phyloP scores from a whole-genome alignment of 2,329 filamentous ascomycete genomes.

The Corynespora cassiicola region DNA sequence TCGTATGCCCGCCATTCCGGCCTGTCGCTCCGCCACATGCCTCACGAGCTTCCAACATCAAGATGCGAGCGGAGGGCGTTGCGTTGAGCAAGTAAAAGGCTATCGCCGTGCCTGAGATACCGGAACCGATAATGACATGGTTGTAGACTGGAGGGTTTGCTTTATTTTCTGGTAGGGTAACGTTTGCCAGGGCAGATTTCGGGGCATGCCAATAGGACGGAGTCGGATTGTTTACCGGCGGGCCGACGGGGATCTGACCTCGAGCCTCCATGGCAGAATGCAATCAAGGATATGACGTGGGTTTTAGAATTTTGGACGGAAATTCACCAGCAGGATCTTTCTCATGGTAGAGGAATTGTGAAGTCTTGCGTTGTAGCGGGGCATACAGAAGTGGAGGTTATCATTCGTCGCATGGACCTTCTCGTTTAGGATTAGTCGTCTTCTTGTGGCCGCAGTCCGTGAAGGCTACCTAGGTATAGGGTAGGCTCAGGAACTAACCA shows the following conservation, averaged over 20 bases:
- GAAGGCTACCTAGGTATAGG: too few species aligned
- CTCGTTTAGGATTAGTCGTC: background rate
- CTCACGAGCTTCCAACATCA: conserved; percentile 50
- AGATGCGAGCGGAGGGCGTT: conserved; percentile 21
- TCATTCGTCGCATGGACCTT: conserved; percentile 1
- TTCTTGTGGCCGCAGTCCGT: too few species aligned
- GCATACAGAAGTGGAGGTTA: background rate
- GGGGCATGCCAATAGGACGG: conserved; percentile 52
- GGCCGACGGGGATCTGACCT: conserved; percentile 33
- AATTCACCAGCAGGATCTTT: conserved; percentile 7
- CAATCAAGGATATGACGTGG: background rate
- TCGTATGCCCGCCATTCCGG: conserved; percentile 56
- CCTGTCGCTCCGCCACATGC: conserved; percentile 50
- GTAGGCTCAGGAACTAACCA: too few species aligned
- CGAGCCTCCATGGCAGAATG: conserved; percentile 33
- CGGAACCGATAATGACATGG: conserved; percentile 47
- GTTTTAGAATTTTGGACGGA: background rate
- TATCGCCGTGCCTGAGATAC: conserved; percentile 48
- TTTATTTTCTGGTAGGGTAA: conserved; percentile 33
- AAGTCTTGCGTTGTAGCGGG: conserved; percentile 9
- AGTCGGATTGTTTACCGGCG: conserved; percentile 41
- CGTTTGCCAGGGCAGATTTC: conserved; percentile 43
- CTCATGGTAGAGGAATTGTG: too few species aligned
- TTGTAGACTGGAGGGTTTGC: conserved; percentile 33
- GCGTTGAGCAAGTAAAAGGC: conserved; percentile 42